A percentile compares a stretch with the other conserved stretches of the same genome.
Evolutionary conservation across 148 eudicot genomes (phyloP).

Genomic region (Rhododendron molle): DNA sequence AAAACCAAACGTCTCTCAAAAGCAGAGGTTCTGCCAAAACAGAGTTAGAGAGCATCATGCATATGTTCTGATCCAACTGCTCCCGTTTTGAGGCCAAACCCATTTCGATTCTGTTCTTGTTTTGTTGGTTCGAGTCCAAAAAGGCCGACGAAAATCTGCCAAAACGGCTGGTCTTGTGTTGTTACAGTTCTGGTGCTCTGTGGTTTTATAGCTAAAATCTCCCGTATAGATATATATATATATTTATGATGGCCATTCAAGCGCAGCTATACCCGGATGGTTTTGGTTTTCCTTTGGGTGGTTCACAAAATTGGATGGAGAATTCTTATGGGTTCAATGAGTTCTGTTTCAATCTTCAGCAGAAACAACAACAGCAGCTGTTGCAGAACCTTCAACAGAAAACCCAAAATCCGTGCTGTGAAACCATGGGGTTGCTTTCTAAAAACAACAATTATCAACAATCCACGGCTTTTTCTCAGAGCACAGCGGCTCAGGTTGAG

Average conservation of each 20-base stretch:
- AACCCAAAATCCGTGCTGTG: background rate
- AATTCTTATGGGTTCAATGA: conserved; percentile 25
- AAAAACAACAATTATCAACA: conserved; percentile 2
- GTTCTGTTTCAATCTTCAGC: conserved; percentile 23
- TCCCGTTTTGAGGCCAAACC: conserved; percentile 9
- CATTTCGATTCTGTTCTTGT: conserved; percentile 8
- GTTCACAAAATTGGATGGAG: conserved; percentile 23
- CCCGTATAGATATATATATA: background rate
- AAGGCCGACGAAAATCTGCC: background rate
- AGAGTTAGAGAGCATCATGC: background rate
- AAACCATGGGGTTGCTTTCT: conserved; percentile 14
- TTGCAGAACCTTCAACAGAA: conserved; percentile 19
- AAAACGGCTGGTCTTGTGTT: background rate
- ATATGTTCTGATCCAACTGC: conserved; percentile 1
- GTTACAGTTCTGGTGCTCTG: background rate
- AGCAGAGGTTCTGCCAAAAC: background rate
- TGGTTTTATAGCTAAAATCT: background rate
- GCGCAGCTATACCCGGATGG: conserved; percentile 44
- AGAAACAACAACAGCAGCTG: conserved; percentile 14
- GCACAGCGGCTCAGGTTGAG: conserved; percentile 30
- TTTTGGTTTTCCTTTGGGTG: conserved; percentile 34
- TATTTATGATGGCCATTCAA: conserved; percentile 48
- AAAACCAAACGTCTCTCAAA: background rate
- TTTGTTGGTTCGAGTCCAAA: background rate
- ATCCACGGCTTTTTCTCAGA: conserved; percentile 21